Percentiles rank a stretch among this genome's conserved stretches.
Evolutionary conservation across 805 yeast species (phyloP).

Genomic region (Saccharomycopsis javanensis): DNA sequence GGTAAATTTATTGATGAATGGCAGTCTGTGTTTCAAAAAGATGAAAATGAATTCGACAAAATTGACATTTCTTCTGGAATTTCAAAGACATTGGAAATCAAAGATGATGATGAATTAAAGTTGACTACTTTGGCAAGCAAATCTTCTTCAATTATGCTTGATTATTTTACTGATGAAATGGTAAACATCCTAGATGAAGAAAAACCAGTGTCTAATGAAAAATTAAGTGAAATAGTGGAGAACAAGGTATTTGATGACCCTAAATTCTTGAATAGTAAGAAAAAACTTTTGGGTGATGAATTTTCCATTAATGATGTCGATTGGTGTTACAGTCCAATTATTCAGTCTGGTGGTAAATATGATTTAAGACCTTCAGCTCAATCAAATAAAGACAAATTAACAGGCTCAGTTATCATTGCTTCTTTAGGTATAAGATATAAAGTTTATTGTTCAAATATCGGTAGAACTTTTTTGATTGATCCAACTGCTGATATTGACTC

Average conservation of each 20-base stretch:
- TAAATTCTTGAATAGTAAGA: conserved; percentile 50
- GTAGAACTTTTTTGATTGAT: conserved; percentile 81
- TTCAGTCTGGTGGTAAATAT: conserved; percentile 80
- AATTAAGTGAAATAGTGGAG: conserved; percentile 68
- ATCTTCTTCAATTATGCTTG: conserved; percentile 71
- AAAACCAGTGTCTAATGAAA: conserved; percentile 57
- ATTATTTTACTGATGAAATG: conserved; percentile 79
- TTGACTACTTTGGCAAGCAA: conserved; percentile 62
- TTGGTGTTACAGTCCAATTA: conserved; percentile 89
- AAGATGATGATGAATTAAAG: conserved; percentile 70
- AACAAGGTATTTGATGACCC: conserved; percentile 62
- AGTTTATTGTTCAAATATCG: conserved; percentile 80
- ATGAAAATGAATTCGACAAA: conserved; percentile 29
- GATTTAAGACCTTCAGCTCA: conserved; percentile 79
- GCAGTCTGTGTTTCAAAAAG: conserved; percentile 36
- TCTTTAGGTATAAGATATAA: conserved; percentile 82
- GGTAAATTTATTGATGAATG: conserved; percentile 85
- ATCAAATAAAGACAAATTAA: conserved; percentile 54
- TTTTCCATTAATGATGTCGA: conserved; percentile 72
- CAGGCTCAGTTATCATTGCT: conserved; percentile 71
- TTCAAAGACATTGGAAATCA: conserved; percentile 55
- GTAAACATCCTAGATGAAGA: conserved; percentile 82
- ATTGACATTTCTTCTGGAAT: conserved; percentile 46
- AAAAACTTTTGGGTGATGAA: conserved; percentile 50
- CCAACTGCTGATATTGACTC: conserved; percentile 72